phyloP scores from a whole-genome alignment of 1,139 yeast genomes.

The Kodamaea arcana region DNA sequence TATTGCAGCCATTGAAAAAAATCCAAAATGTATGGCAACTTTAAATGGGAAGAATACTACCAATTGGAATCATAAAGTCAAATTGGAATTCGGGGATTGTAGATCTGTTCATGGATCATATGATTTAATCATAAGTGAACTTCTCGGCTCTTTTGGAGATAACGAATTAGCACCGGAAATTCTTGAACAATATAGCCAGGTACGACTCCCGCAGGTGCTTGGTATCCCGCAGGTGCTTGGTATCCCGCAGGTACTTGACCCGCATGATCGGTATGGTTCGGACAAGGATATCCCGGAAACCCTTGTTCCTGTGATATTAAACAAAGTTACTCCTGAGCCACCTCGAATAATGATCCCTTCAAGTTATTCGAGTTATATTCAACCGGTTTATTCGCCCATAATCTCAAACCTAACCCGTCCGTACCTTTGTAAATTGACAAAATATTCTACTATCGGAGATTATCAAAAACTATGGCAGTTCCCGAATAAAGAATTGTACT shows the following conservation, averaged over 20 bases:
- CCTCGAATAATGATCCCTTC: conserved; percentile 59
- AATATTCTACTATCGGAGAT: conserved; percentile 38
- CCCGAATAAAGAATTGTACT: conserved; percentile 22
- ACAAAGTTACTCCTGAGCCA: no score
- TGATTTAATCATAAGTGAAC: conserved; percentile 70
- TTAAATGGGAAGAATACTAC: conserved; percentile 38
- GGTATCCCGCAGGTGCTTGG: no score
- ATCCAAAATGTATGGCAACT: conserved; percentile 53
- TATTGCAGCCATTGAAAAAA: conserved; percentile 56
- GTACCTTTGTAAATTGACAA: conserved; percentile 57
- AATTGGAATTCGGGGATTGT: conserved; percentile 55
- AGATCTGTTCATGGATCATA: conserved; percentile 23
- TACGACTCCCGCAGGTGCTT: no score
- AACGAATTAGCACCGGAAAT: conserved; percentile 89
- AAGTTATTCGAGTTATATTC: conserved; percentile 53
- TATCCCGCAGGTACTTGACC: no score
- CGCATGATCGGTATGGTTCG: no score
- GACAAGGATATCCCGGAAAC: no score
- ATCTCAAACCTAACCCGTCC: conserved; percentile 37
- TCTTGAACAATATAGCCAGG: conserved; percentile 17
- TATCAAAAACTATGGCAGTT: conserved; percentile 52
- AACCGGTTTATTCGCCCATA: conserved; percentile 63
- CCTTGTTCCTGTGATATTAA: no score
- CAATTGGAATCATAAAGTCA: conserved; percentile 45
- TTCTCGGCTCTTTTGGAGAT: conserved; percentile 88